Evolutionary conservation across 192 early-diverging fungal genomes (phyloP).

Genomic region (Chytriomyces confervae): DNA sequence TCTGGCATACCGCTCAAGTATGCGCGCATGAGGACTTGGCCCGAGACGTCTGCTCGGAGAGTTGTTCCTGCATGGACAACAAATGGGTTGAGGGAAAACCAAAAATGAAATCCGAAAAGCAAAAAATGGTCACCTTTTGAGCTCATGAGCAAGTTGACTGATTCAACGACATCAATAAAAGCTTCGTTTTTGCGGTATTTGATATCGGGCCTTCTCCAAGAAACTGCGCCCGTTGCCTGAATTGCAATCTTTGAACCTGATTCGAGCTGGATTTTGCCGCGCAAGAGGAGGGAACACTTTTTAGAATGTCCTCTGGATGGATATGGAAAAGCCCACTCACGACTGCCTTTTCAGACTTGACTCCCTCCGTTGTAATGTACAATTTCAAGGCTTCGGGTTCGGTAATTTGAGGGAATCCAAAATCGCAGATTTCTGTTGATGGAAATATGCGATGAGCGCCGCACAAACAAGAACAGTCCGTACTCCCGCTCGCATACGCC

Average conservation of each 20-base stretch:
- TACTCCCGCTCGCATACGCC: too few species aligned
- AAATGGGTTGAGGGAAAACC: background rate
- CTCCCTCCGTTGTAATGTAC: slow-evolving; percentile 96
- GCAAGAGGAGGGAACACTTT: slow-evolving; percentile 53
- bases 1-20: slow-evolving; percentile 98
- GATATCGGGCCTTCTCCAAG: slow-evolving; percentile 93
- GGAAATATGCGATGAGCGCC: background rate
- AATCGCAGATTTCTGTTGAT: slow-evolving; percentile 62
- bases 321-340: slow-evolving; percentile 15
- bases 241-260: slow-evolving; percentile 79
- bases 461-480: background rate
- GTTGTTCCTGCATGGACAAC: slow-evolving; percentile 59
- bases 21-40: slow-evolving; percentile 90
- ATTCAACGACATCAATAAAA: slow-evolving; percentile 98
- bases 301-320: background rate
- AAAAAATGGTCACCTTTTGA: slow-evolving; percentile 61
- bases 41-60: slow-evolving; percentile 86
- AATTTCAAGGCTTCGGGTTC: slow-evolving; percentile 67
- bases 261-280: slow-evolving; percentile 10
- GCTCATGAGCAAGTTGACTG: slow-evolving; percentile 90
- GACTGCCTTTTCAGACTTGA: slow-evolving; percentile 74
- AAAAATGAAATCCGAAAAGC: too few species aligned
- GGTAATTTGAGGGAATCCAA: slow-evolving; percentile 89
- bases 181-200: slow-evolving; percentile 98
- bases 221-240: slow-evolving; percentile 93